Base-by-base conservation (phyloP, 164 flowering plant species). In the Chimonanthus praecox region DNA sequence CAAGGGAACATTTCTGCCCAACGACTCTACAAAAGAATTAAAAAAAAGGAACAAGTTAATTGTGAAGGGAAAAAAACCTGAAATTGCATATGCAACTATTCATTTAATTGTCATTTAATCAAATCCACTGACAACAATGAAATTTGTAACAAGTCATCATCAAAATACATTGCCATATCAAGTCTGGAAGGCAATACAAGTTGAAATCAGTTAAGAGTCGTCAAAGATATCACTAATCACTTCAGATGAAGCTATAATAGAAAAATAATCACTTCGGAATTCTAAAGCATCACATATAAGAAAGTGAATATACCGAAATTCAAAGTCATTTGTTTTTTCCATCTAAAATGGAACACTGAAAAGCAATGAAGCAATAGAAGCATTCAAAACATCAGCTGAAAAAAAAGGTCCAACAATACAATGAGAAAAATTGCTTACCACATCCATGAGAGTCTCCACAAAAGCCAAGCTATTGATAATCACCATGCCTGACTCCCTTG, bases 1-100 rank as follows among this genome's bases (percentile, higher is more conserved):
- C 94, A 89, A 8, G 98, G 97, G 77, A 94, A 94, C 94, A 94
- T 91, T 82, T 94, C 97, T 2, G 88, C 87, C 97, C 97, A 92
- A 18, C 92, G 94, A 74, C 80, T 87, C 98, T 94, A 68, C 13
- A 49, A 47, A 47, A 16, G 61, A 51, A 18, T 62, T 51, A 10
- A 8, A 68, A 47, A 9, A 47, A 47, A 9, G 15, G 21, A 47
- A 18, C 47, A 71, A 33, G 33, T 33, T 33, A 33, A 33, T 33
- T 33, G 33, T 33, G 33, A 33, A 33, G 1, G 33, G 0, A 33
- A 33, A 33, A 33, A 33, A 33, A 33, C 33, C 33, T 33, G 33
- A 33, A 33, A 33, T 33, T 1, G 33, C 33, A 33, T 33, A 33
- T 33, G 16, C 60, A 11, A 54, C 10, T 54, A 11, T 54, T 10